These are phyloP conservation scores for Colletotrichum navitas DNA, from an alignment of 2,329 filamentous ascomycete species.

Conservation along the genomic window DNA sequence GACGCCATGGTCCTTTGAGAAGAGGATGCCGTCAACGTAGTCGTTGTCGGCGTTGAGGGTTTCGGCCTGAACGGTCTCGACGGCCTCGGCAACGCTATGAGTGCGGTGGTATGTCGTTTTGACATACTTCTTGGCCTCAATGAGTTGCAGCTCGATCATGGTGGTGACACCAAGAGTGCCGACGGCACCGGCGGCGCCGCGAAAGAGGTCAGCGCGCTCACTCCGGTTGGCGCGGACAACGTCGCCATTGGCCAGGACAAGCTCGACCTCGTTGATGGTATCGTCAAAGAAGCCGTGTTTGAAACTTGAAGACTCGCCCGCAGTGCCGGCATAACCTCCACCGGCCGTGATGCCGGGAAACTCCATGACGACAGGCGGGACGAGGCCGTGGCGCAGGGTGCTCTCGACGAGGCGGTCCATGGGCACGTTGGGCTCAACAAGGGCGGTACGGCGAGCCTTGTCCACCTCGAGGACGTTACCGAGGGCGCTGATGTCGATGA, in stretches of 20 bases:
- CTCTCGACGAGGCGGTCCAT: slow-evolving; percentile 78
- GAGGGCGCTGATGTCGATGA: slow-evolving; percentile 76
- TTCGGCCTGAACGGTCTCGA: slow-evolving; percentile 63
- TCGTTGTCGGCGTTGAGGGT: slow-evolving; percentile 63
- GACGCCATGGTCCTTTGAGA: slow-evolving; percentile 71
- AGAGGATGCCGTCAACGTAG: slow-evolving; percentile 82
- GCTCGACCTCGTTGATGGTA: slow-evolving; percentile 73
- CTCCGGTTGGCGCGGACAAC: slow-evolving; percentile 65
- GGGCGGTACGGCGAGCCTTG: slow-evolving; percentile 64
- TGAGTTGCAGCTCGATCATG: slow-evolving; percentile 72
- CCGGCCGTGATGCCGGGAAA: slow-evolving; percentile 82
- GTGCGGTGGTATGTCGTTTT: slow-evolving; percentile 72
- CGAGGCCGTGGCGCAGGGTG: slow-evolving; percentile 73
- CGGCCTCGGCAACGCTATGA: slow-evolving; percentile 60
- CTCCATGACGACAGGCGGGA: slow-evolving; percentile 81
- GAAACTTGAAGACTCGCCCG: slow-evolving; percentile 78
- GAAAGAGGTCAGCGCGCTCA: slow-evolving; percentile 69
- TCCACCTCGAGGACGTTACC: slow-evolving; percentile 75
- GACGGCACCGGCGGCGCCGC: slow-evolving; percentile 74
- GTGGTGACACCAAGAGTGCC: slow-evolving; percentile 78
- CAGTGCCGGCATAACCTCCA: slow-evolving; percentile 78
- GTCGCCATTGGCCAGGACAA: slow-evolving; percentile 76
- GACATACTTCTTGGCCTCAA: slow-evolving; percentile 72
- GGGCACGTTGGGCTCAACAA: slow-evolving; percentile 81
- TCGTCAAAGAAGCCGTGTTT: slow-evolving; percentile 79